Evolutionary conservation across 2,329 filamentous ascomycete species (phyloP), one percentile per base, ranked within the genome.

Genomic region (Cladobotryum mycophilum): DNA sequence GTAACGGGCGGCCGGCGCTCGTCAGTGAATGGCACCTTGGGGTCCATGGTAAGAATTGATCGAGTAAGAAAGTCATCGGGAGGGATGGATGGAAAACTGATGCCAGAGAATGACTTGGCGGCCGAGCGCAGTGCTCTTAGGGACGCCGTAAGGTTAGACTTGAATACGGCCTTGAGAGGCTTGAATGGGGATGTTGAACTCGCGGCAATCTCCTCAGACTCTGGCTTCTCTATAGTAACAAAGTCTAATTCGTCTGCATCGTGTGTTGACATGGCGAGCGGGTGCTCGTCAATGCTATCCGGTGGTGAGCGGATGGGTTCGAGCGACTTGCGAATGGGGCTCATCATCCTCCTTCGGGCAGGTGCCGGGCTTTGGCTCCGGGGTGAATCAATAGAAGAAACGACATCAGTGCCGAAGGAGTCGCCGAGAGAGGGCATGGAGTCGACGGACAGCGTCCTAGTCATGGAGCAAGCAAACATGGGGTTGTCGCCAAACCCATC

Each of bases 71-170:
- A 79, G 62, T 86, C 82, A 60, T 86, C 82, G 2, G 82, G 77
- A 9, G 82, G 81, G 38, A 85, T 79, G 22, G 81, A 81, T 1
- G 83, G 74, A 44, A 83, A 75, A 55, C 82, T 84, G 55, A 86
- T 75, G 55, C 65, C 74, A 3, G 82, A 85, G 50, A 86, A 76
- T 7, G 82, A 82, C 53, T 76, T 79, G 45, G 83, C 83, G 2
- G 83, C 83, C 35, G 79, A 83, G 53, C 80, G 78, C 51, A 86
- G 64, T 34, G 82, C 82, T 17, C 81, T 76, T 43, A 86, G 69
- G 9, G 83, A 86, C 6, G 83, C 82, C 5, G 83, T 86, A 36
- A 86, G 64, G 60, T 86, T 86, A 3, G 82, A 86, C 64, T 85
- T 85, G 70, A 86, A 86, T 6, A 76, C 82, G 35, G 75, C 75